Conservation (phyloP, 2,329 filamentous ascomycete species). For the Dactylellina haptotyla region DNA sequence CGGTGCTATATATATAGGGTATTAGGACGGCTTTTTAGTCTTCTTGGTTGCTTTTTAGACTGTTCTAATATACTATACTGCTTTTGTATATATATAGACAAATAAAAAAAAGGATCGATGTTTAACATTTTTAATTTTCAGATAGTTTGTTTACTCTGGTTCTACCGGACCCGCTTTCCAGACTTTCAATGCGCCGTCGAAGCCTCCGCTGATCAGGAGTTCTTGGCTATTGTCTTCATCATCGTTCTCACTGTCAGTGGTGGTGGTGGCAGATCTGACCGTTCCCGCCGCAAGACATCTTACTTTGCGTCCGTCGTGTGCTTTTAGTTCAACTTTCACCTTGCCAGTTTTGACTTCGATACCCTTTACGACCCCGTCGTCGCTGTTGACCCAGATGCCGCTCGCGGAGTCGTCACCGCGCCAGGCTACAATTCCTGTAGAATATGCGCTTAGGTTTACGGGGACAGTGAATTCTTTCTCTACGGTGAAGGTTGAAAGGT, state of each 20-base stretch:
- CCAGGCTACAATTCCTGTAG: constrained; percentile 72
- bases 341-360: constrained; percentile 71
- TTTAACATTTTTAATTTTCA: not conserved
- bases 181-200: constrained; percentile 71
- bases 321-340: constrained; percentile 65
- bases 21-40: not conserved
- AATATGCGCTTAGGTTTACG: constrained; percentile 71
- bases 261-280: too few relatives aligned
- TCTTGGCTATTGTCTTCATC: constrained; percentile 61
- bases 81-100: not conserved
- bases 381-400: constrained; percentile 73
- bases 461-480: constrained; percentile 70
- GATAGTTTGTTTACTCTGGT: not conserved
- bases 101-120: not conserved
- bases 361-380: constrained; percentile 71
- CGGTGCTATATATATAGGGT: too few relatives aligned
- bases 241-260: constrained; percentile 66
- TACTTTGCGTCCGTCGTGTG: constrained; percentile 65
- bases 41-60: not conserved
- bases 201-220: constrained; percentile 71
- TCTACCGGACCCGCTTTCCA: constrained; percentile 63
- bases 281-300: constrained; percentile 68
- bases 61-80: not conserved
- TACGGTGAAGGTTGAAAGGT: constrained; percentile 71
- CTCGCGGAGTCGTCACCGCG: constrained; percentile 67